Percentiles rank a stretch among this genome's conserved stretches.
These are phyloP conservation scores for Suillus occidentalis DNA, from an alignment of 768 basidiomycete genomes.

Conservation along the genomic window DNA sequence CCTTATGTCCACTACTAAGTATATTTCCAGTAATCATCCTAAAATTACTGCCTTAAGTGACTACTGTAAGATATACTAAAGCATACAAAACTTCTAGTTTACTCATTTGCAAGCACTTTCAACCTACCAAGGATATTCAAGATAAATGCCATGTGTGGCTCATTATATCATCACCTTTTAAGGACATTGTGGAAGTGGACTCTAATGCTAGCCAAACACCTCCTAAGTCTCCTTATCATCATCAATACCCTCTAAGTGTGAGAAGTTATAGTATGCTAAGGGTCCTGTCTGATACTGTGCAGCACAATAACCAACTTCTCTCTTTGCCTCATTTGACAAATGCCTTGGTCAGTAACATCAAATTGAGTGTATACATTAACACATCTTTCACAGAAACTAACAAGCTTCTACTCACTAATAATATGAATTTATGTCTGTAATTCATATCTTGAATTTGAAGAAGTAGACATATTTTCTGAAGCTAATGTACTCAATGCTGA, in stretches of 20 bases:
- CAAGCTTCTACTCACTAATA: neutral
- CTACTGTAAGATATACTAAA: no score
- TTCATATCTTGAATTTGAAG: neutral
- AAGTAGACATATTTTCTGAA: neutral
- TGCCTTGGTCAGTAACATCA: no score
- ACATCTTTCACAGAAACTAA: no score
- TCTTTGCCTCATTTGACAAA: no score
- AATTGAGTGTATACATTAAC: no score
- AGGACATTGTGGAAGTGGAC: neutral
- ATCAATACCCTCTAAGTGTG: neutral
- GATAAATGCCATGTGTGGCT: neutral
- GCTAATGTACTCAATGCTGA: neutral
- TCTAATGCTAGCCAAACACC: neutral
- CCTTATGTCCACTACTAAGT: no score
- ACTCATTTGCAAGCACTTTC: no score
- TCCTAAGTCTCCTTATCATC: neutral
- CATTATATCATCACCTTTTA: neutral
- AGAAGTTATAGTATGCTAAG: neutral
- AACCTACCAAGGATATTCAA: no score
- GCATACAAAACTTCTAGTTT: no score
- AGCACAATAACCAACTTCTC: neutral
- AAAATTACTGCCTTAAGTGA: no score
- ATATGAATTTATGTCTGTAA: neutral
- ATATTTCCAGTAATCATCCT: no score
- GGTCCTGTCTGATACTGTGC: neutral